Base-by-base conservation (phyloP, 495 filamentous ascomycete species). In the Xylaria acuta region DNA sequence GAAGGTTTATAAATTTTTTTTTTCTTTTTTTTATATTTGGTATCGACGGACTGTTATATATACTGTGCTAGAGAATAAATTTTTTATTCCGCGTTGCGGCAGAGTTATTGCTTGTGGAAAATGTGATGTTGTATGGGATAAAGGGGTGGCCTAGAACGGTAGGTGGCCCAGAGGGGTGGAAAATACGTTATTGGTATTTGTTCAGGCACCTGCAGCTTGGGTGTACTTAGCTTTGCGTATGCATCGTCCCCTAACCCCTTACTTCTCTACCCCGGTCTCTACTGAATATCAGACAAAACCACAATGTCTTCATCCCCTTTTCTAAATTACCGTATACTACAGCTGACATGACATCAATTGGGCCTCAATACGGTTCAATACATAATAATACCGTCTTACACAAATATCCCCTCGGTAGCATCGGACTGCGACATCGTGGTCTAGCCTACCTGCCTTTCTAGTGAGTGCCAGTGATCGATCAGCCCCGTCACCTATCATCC, bases 391-490 rank as follows among this genome's bases (percentile, higher is more conserved):
- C 3, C 36, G 7, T 38, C 22, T 60, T 18, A 60, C 56, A 22
- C 58, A 22, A 60, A 60, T 38, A 22, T 38, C 58, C 27, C 63
- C 41, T 47, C 63, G 41, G 41, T 34, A 41, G 41, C 27, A 65
- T 47, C 63, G 64, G 64, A 67, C 41, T n/a, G 12, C n/a, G 30
- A 67, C 18, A 36, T 38, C 64, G 47, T 38, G 41, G 16, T 45
- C 41, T 20, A 49, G 40, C 41, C 34, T 65, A 65, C 63, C 60
- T 63, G 60, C 60, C 60, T 34, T 53, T 53, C 64, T 38, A 38
- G 64, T 65, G 63, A 45, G 64, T 16, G 25, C 40, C 60, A 43
- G 20, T 36, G 63, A 51, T 66, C 43, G 64, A 67, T 51, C 64
- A 53, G 64, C 45, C 45, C 45, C 64, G 7, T 38, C 36, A 38